Evolutionary conservation across 345 rosid species (phyloP).

Genomic region (Rhizophora mangle): DNA sequence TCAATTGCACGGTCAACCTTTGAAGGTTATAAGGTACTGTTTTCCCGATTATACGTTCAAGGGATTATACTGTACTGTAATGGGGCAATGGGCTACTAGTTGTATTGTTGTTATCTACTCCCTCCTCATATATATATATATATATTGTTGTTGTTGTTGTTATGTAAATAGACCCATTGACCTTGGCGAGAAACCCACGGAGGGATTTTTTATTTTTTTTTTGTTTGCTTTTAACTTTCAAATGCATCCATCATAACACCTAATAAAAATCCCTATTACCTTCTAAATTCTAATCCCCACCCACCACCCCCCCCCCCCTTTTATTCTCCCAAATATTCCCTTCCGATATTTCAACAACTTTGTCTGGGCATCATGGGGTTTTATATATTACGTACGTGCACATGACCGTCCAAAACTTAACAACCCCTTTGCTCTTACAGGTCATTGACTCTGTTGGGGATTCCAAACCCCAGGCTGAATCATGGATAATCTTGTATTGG

Average conservation of each 20-base stretch:
- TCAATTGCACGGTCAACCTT: too few species aligned
- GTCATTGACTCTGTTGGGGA: conserved; percentile 18
- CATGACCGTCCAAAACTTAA: not conserved
- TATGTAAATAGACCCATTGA: conserved; percentile 19
- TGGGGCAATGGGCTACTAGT: not conserved
- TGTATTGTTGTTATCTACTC: not conserved
- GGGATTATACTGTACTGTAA: not conserved
- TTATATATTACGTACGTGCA: conserved; percentile 28
- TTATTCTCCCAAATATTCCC: conserved; percentile 70
- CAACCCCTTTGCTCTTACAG: not conserved
- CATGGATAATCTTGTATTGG: conserved; percentile 17
- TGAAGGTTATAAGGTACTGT: too few species aligned
- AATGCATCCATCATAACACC: conserved; percentile 35
- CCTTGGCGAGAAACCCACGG: conserved; percentile 35
- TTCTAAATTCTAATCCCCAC: conserved; percentile 36
- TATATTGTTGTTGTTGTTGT: too few species aligned
- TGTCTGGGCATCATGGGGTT: conserved; percentile 28
- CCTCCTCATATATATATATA: too few species aligned
- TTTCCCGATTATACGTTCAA: too few species aligned
- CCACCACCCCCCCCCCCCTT: conserved; percentile 21
- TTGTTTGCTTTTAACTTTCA: conserved; percentile 41
- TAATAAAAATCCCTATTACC: conserved; percentile 20
- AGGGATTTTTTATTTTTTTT: conserved; percentile 34
- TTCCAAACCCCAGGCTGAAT: conserved; percentile 44
- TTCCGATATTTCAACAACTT: conserved; percentile 34